These are phyloP conservation scores for Metschnikowia hibisci DNA, from an alignment of 805 yeast genomes.

Conservation along the genomic window DNA sequence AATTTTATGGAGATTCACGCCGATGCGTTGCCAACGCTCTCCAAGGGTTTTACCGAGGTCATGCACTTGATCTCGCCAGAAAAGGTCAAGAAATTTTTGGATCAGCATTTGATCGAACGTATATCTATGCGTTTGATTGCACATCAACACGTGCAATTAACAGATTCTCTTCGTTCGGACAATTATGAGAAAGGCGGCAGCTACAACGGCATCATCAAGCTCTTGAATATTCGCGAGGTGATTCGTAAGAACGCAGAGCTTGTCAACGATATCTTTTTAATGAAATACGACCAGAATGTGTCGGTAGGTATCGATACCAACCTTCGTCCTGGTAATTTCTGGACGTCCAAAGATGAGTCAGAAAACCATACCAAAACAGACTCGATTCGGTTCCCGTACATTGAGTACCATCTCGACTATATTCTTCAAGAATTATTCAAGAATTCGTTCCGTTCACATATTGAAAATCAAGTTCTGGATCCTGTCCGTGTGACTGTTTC, in stretches of 20 bases:
- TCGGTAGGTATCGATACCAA: conserved; percentile 50
- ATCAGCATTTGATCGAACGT: conserved; percentile 74
- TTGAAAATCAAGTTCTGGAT: conserved; percentile 53
- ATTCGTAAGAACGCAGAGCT: conserved; percentile 63
- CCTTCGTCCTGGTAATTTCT: conserved; percentile 26
- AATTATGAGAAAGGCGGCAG: conserved; percentile 54
- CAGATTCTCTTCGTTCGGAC: conserved; percentile 39
- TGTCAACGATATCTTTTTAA: conserved; percentile 76
- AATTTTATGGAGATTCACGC: conserved; percentile 71
- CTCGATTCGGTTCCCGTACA: conserved; percentile 69
- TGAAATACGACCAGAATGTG: conserved; percentile 79
- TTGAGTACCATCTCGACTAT: conserved; percentile 85
- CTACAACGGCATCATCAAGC: conserved; percentile 54
- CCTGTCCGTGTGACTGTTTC: conserved; percentile 40
- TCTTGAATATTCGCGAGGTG: conserved; percentile 59
- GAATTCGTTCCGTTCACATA: conserved; percentile 83
- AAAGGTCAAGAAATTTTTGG: conserved; percentile 60
- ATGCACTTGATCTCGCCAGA: conserved; percentile 41
- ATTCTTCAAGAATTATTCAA: conserved; percentile 82
- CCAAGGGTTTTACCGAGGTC: conserved; percentile 78
- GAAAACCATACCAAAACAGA: conserved; percentile 49
- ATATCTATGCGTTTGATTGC: conserved; percentile 84
- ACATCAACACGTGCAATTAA: conserved; percentile 73
- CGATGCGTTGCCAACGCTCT: conserved; percentile 76
- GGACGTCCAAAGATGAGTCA: conserved; percentile 20